These are phyloP conservation scores for Kodamaea fukazawae DNA, from an alignment of 805 yeast genomes.

Conservation along the genomic window DNA sequence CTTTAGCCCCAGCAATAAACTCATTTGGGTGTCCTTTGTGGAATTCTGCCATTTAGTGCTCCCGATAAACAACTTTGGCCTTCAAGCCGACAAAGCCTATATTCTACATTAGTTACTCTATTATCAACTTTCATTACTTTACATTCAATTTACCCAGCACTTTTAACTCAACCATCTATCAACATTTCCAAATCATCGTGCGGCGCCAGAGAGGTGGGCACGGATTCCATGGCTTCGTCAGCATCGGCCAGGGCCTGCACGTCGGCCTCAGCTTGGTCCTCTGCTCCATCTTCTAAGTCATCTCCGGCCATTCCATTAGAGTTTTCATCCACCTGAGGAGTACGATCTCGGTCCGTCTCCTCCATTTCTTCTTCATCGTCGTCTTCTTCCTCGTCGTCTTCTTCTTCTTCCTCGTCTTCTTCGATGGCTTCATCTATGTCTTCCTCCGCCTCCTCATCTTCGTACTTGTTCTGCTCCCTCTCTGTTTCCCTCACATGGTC, in stretches of 20 bases:
- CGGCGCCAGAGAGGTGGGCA: too few species aligned
- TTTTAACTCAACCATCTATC: not conserved
- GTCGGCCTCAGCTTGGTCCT: not conserved
- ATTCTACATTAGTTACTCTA: too few species aligned
- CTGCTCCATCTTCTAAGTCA: conserved; percentile 1
- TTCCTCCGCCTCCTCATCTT: conserved; percentile 16
- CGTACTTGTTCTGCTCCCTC: conserved; percentile 25
- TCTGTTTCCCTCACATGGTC: conserved; percentile 28
- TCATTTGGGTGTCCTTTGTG: too few species aligned
- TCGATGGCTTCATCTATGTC: conserved; percentile 21
- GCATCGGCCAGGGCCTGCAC: too few species aligned
- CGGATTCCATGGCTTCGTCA: too few species aligned
- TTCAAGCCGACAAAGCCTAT: too few species aligned
- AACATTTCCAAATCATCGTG: not conserved
- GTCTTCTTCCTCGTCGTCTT: conserved; percentile 16
- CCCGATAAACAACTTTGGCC: too few species aligned
- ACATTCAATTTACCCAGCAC: too few species aligned
- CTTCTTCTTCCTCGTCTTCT: conserved; percentile 15
- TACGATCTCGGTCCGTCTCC: conserved; percentile 2
- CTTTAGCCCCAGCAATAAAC: too few species aligned
- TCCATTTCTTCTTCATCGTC: conserved; percentile 11
- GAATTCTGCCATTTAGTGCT: too few species aligned
- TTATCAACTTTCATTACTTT: too few species aligned
- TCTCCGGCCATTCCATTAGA: too few species aligned
- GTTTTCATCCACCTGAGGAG: conserved; percentile 9